A percentile compares a stretch with the other conserved stretches of the same genome.
phyloP scores from a whole-genome alignment of 495 filamentous ascomycete species.

The Xylaria bambusicola region DNA sequence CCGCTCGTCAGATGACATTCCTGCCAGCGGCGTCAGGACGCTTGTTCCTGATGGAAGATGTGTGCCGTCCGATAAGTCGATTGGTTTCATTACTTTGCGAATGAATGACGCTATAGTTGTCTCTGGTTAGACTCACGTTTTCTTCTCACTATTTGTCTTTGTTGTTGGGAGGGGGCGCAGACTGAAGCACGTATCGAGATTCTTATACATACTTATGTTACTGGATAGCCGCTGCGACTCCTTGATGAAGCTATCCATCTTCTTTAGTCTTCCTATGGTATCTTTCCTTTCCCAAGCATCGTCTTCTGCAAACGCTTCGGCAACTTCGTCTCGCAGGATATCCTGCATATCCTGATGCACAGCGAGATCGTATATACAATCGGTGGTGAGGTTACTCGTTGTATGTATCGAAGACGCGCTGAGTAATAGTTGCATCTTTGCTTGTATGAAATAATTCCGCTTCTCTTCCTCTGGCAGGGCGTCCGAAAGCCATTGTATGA shows the following conservation, averaged over 20 bases:
- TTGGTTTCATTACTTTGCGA: slow-evolving; percentile 40
- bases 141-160: not conserved
- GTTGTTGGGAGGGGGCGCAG: no score
- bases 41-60: slow-evolving; percentile 42
- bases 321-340: slow-evolving; percentile 51
- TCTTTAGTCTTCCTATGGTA: slow-evolving; percentile 45
- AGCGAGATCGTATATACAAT: slow-evolving; percentile 51
- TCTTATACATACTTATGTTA: slow-evolving; percentile 41
- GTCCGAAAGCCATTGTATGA: slow-evolving; percentile 38
- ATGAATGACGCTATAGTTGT: slow-evolving; percentile 39
- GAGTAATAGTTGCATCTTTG: slow-evolving; percentile 35
- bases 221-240: slow-evolving; percentile 51
- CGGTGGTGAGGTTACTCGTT: slow-evolving; percentile 38
- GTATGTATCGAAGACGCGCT: slow-evolving; percentile 40
- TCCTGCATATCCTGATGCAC: slow-evolving; percentile 52
- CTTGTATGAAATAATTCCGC: slow-evolving; percentile 31
- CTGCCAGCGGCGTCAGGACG: slow-evolving; percentile 37
- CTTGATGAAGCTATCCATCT: slow-evolving; percentile 59
- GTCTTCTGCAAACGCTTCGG: slow-evolving; percentile 38
- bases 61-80: slow-evolving; percentile 49
- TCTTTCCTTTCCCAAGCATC: slow-evolving; percentile 40
- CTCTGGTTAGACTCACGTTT: slow-evolving; percentile 10
- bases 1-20: slow-evolving; percentile 33
- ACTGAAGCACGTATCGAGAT: no score
- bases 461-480: slow-evolving; percentile 36